A percentile compares a stretch with the other conserved stretches of the same genome.
These are phyloP conservation scores for Diplodia sapinea DNA, from an alignment of 2,329 filamentous ascomycete species.

Conservation along the genomic window DNA sequence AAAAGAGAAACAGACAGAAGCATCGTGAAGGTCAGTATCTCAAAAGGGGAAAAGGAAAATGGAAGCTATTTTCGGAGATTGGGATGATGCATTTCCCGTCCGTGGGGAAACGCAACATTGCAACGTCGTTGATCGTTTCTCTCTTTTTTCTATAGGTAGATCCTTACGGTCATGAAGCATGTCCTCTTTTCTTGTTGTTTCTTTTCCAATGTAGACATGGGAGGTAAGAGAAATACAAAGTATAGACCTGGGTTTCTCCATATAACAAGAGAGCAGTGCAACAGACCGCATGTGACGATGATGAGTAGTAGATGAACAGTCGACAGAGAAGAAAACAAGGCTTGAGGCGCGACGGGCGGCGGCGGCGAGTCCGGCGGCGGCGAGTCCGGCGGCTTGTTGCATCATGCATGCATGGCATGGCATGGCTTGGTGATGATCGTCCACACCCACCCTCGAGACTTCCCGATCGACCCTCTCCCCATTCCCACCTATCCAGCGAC, in stretches of 20 bases:
- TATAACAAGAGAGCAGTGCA: background rate
- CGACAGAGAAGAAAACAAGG: too few relatives aligned
- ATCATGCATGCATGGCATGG: background rate
- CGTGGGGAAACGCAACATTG: background rate
- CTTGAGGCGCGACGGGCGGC: too few relatives aligned
- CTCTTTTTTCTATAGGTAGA: constrained; percentile 1
- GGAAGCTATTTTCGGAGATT: background rate
- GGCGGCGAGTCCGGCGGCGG: too few relatives aligned
- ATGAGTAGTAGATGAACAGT: background rate
- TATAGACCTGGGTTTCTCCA: constrained; percentile 11
- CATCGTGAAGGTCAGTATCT: background rate
- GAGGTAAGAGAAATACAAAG: background rate
- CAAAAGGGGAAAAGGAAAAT: background rate
- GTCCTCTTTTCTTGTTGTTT: background rate
- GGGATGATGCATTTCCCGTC: background rate
- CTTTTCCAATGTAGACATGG: background rate
- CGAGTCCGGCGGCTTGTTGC: background rate
- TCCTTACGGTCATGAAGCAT: background rate
- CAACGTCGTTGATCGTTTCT: constrained; percentile 11
- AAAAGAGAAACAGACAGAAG: background rate
- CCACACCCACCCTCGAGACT: background rate
- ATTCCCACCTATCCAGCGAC: background rate
- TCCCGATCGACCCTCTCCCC: background rate
- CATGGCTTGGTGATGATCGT: background rate
- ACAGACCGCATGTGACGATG: background rate